phyloP scores from a whole-genome alignment of 306 rosid genomes.

The Pueraria montana region DNA sequence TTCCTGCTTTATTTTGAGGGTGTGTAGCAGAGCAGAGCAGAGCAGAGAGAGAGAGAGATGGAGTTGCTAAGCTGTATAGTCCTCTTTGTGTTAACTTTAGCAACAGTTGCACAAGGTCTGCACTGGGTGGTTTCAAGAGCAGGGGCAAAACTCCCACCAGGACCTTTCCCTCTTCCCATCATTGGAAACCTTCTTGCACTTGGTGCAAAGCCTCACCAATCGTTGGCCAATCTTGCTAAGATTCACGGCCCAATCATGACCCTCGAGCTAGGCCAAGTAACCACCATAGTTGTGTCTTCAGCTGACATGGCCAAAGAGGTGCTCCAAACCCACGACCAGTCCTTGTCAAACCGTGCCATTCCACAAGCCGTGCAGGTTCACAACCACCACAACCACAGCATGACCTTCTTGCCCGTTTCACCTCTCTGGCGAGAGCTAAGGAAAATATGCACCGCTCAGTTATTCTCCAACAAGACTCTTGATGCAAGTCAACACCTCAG shows the following conservation, averaged over 20 bases:
- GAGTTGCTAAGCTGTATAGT: background rate
- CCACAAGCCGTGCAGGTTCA: background rate
- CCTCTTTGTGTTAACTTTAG: background rate
- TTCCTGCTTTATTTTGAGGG: no score
- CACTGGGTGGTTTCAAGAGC: no score
- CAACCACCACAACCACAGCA: constrained; percentile 15
- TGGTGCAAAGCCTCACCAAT: background rate
- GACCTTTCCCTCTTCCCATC: no score
- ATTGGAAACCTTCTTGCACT: background rate
- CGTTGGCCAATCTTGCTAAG: background rate
- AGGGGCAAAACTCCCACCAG: no score
- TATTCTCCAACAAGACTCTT: background rate
- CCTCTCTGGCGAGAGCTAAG: no score
- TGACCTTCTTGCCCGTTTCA: no score
- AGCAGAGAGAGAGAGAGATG: background rate
- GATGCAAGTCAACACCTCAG: background rate
- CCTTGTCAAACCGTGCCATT: constrained; percentile 40
- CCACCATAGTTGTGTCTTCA: constrained; percentile 52
- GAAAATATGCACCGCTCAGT: no score
- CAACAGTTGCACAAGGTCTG: background rate
- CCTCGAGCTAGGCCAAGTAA: constrained; percentile 45
- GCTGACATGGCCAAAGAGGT: constrained; percentile 44
- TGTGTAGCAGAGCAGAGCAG: no score
- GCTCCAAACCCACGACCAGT: constrained; percentile 52
- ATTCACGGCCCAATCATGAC: constrained; percentile 14